Conservation (phyloP, 768 basidiomycete species). For the Holtermannia corniformis region DNA sequence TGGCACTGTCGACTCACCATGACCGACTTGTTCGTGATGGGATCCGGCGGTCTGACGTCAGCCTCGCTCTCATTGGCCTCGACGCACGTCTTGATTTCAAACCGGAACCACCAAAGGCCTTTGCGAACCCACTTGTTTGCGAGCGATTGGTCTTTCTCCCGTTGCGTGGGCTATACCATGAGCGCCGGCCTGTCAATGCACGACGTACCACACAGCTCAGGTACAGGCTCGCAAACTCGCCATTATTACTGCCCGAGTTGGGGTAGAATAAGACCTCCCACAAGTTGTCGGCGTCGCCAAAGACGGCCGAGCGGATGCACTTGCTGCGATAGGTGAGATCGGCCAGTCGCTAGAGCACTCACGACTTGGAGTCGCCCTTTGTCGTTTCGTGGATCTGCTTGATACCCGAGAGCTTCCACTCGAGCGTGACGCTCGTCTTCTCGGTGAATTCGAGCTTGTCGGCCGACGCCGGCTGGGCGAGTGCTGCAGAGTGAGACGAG, state of each 20-base stretch:
- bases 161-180: constrained; percentile 55
- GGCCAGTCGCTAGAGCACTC: constrained; percentile 7
- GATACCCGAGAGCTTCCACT: constrained; percentile 67
- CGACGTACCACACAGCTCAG: constrained; percentile 65
- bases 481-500: no score
- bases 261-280: constrained; percentile 72
- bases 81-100: constrained; percentile 63
- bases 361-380: constrained; percentile 45
- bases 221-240: constrained; percentile 63
- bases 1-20: background rate
- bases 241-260: constrained; percentile 57
- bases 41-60: constrained; percentile 46
- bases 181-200: background rate
- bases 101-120: constrained; percentile 74
- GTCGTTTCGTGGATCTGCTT: constrained; percentile 66
- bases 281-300: constrained; percentile 29
- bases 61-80: constrained; percentile 9
- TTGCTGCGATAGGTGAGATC: constrained; percentile 45
- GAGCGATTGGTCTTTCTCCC: constrained; percentile 61
- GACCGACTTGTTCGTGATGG: background rate
- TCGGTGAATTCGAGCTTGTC: constrained; percentile 44
- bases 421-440: constrained; percentile 43
- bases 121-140: constrained; percentile 74
- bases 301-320: constrained; percentile 60
- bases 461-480: constrained; percentile 40